Evolutionary conservation across 257 asterid genomes (phyloP).

Genomic region (Avicennia marina): DNA sequence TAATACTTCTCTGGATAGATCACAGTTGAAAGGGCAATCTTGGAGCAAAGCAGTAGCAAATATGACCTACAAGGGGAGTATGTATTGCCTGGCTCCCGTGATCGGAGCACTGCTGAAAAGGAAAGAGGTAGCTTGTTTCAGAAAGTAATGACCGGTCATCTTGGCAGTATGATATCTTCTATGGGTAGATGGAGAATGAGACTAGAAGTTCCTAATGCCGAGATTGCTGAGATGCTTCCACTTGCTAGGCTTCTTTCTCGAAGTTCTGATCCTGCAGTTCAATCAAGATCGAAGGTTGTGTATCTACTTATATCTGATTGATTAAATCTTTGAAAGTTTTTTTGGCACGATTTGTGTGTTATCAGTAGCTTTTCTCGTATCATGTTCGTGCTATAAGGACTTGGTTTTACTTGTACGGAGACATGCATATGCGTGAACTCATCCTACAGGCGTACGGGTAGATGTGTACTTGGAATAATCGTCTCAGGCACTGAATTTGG

Average conservation of each 20-base stretch:
- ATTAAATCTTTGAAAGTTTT: constrained; percentile 5
- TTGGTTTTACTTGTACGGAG: background rate
- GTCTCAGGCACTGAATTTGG: background rate
- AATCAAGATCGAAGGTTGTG: constrained; percentile 88
- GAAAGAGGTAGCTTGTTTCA: constrained; percentile 87
- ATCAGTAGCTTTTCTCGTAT: constrained; percentile 5
- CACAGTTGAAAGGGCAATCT: constrained; percentile 80
- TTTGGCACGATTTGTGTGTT: background rate
- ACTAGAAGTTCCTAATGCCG: constrained; percentile 96
- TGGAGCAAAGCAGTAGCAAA: constrained; percentile 95
- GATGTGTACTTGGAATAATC: background rate
- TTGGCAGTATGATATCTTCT: constrained; percentile 91
- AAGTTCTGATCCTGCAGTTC: constrained; percentile 98
- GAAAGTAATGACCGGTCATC: constrained; percentile 92
- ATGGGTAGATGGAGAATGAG: constrained; percentile 99
- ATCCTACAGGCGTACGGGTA: background rate
- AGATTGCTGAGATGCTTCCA: constrained; percentile 99
- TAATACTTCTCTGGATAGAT: constrained; percentile 47
- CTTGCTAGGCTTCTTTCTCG: constrained; percentile 97
- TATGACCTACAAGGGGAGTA: constrained; percentile 99
- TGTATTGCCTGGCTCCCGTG: constrained; percentile 97
- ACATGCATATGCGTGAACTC: constrained; percentile 4
- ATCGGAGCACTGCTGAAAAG: constrained; percentile 72
- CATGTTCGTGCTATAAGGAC: background rate
- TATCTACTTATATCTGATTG: constrained; percentile 18